Evolutionary conservation across 2,329 filamentous ascomycete species (phyloP), one percentile per base, ranked within the genome.

Genomic region (Monilinia fructicola): DNA sequence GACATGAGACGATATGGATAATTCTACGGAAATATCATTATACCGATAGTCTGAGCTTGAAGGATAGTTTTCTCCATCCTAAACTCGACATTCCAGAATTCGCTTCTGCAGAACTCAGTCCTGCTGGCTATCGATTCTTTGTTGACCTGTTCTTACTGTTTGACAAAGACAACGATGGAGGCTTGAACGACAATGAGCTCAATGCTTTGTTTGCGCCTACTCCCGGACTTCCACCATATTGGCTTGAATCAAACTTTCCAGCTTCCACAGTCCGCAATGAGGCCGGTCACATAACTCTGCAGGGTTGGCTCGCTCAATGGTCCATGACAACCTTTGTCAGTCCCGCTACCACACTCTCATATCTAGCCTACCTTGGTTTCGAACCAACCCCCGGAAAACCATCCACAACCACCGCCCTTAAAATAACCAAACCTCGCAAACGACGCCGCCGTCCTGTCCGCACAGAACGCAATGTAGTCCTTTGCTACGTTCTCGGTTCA

Each of bases 301-400:
- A 99, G 78, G 95, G 95, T 2, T 99, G 95, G 95, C 85, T 99
- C 48, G 95, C 95, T 4, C 95, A 99, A 74, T 99, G 95, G 95
- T 97, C 93, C 77, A 99, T 99, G 95, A 99, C 95, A 0, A 99
- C 95, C 0, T 99, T 98, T 74, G 87, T 96, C 68, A 93, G 96
- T 66, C 94, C 95, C 16, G 96, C 95, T 76, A 97, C 92, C 0
- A 98, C 95, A 0, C 84, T 99, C 4, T 93, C 96, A 73, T 99
- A 99, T 77, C 87, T 99, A 2, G 95, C 95, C 3, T 97, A 97
- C 76, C 87, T 99, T 2, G 95, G 95, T 1, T 99, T 97, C 74
- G 95, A 98, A 76, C 89, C 91, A 2, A 82, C 87, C 2, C 90
- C 90, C 72, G 91, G 90, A 71, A 82, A 85, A n/a, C 90, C 90